These are phyloP conservation scores for Epichloe baconii DNA, from an alignment of 2,329 filamentous ascomycete genomes.

Conservation along the genomic window DNA sequence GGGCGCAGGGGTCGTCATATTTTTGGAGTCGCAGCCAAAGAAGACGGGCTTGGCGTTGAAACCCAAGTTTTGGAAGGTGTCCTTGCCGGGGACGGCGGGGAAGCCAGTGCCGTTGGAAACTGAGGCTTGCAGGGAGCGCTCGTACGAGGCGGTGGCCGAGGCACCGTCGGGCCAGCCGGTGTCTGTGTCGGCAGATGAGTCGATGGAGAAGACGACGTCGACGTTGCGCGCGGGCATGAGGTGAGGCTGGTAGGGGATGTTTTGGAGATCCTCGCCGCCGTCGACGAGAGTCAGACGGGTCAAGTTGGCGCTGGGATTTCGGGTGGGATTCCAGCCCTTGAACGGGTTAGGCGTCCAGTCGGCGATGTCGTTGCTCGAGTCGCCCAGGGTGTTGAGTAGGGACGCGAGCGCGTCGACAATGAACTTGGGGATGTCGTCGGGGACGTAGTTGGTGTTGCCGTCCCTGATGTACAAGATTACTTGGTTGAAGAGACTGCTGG, in stretches of 20 bases:
- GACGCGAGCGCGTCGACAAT: conserved; percentile 31
- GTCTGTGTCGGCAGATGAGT: conserved; percentile 49
- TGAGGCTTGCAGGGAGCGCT: conserved; percentile 32
- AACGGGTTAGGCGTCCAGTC: conserved; percentile 51
- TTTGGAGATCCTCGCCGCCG: conserved; percentile 67
- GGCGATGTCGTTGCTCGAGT: conserved; percentile 60
- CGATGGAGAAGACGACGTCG: conserved; percentile 51
- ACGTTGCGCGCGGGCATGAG: conserved; percentile 35
- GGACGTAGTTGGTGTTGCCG: conserved; percentile 30
- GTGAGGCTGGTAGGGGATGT: conserved; percentile 62
- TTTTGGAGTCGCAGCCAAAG: conserved; percentile 48
- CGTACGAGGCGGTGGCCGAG: conserved; percentile 43
- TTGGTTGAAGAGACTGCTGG: conserved; percentile 67
- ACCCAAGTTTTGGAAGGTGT: conserved; percentile 43
- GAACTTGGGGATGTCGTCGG: conserved; percentile 33
- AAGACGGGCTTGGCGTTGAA: conserved; percentile 48
- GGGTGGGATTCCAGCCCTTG: conserved; percentile 34
- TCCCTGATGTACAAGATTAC: conserved; percentile 53
- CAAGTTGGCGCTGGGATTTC: conserved; percentile 30
- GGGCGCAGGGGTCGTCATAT: conserved; percentile 43
- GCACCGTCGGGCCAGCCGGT: conserved; percentile 48
- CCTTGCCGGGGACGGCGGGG: conserved; percentile 39
- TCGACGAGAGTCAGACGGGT: conserved; percentile 60
- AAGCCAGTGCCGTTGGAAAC: conserved; percentile 43
- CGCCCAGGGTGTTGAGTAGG: conserved; percentile 42